phyloP scores from a whole-genome alignment of 2,329 filamentous ascomycete species.

The Fusarium keratoplasticum region DNA sequence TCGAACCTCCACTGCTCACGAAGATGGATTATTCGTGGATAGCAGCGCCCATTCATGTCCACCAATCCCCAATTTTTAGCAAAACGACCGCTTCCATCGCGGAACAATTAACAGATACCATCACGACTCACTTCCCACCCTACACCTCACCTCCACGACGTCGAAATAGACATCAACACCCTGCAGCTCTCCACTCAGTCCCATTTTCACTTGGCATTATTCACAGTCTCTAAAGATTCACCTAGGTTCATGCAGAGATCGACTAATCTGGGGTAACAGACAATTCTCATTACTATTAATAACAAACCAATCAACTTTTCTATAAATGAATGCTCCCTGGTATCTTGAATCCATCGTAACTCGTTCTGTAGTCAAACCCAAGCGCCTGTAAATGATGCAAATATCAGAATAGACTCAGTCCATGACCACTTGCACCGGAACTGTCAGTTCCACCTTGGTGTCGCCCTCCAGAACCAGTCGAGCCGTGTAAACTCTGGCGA shows the following conservation, averaged over 20 bases:
- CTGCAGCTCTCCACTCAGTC: neutral
- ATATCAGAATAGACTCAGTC: conserved; percentile 2
- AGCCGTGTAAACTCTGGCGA: conserved; percentile 27
- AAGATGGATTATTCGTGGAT: neutral
- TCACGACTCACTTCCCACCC: neutral
- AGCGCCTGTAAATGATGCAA: neutral
- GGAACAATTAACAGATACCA: neutral
- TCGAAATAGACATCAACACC: neutral
- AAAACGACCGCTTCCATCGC: neutral
- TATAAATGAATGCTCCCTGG: conserved; percentile 23
- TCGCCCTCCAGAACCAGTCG: conserved; percentile 29
- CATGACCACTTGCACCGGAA: conserved; percentile 35
- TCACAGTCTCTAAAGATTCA: neutral
- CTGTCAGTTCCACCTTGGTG: conserved; percentile 31
- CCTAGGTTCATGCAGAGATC: neutral
- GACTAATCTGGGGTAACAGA: neutral
- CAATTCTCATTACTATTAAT: conserved; percentile 30
- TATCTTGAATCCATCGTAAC: conserved; percentile 29
- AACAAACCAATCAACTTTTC: conserved; percentile 10
- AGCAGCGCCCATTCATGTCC: neutral
- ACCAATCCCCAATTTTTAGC: neutral
- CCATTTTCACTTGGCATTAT: conserved; percentile 1
- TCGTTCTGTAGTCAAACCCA: neutral
- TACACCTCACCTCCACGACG: neutral
- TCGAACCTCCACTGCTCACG: neutral